These are phyloP conservation scores for Raphidocelis subcapitata DNA, from an alignment of 139 green algal genomes.

Conservation along the genomic window DNA sequence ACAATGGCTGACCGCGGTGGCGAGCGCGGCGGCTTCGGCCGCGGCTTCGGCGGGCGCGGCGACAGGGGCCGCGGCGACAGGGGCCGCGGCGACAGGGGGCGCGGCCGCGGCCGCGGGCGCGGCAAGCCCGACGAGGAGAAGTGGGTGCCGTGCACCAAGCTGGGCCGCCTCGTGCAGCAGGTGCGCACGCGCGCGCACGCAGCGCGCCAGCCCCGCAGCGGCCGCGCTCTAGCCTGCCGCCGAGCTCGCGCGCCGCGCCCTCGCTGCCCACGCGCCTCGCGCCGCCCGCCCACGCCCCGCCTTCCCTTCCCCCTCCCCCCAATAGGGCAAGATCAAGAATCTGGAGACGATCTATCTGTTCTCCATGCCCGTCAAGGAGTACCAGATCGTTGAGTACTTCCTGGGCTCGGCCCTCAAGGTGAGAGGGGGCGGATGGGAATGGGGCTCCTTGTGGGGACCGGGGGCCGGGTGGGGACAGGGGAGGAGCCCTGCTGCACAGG, in stretches of 20 bases:
- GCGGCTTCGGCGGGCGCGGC: slow-evolving; percentile 86
- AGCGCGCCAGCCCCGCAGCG: too few relatives aligned
- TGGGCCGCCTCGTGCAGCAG: slow-evolving; percentile 96
- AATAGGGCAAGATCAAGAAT: slow-evolving; percentile 97
- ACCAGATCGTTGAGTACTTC: slow-evolving; percentile 94
- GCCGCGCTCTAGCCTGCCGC: too few relatives aligned
- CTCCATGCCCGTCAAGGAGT: slow-evolving; percentile 99
- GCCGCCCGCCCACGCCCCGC: too few relatives aligned
- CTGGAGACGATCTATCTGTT: slow-evolving; percentile 99
- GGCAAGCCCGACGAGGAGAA: slow-evolving; percentile 93
- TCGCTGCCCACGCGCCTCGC: too few relatives aligned
- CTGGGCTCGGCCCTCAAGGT: slow-evolving; percentile 79
- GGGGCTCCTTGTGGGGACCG: too few relatives aligned
- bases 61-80: slow-evolving; percentile 62
- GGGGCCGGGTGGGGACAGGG: too few relatives aligned
- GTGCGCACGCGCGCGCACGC: too few relatives aligned
- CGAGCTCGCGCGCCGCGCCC: too few relatives aligned
- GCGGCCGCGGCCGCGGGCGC: slow-evolving; percentile 67
- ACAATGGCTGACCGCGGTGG: slow-evolving; percentile 46
- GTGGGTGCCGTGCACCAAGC: slow-evolving; percentile 98
- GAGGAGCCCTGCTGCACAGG: too few relatives aligned
- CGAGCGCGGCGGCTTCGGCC: slow-evolving; percentile 86
- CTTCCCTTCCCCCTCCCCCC: not conserved
- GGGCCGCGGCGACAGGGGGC: slow-evolving; percentile 63
- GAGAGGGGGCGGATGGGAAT: too few relatives aligned